These are phyloP conservation scores for Cynanchum wilfordii DNA, from an alignment of 257 asterid genomes.

Conservation along the genomic window DNA sequence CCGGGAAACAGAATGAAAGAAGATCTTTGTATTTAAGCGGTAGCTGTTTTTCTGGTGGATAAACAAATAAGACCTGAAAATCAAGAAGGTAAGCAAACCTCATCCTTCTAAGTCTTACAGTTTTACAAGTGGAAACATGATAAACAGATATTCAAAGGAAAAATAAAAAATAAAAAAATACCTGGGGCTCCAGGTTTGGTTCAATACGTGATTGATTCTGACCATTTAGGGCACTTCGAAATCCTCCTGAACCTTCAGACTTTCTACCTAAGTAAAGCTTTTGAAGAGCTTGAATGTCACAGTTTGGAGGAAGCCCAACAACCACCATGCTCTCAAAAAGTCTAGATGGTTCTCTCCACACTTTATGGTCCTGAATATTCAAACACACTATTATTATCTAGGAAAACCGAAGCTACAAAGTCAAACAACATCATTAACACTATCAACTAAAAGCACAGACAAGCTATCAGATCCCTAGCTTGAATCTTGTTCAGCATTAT, in stretches of 20 bases:
- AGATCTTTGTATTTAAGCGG: constrained; percentile 97
- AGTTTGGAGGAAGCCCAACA: constrained; percentile 88
- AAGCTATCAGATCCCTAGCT: not conserved
- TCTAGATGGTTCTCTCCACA: constrained; percentile 84
- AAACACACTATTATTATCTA: constrained; percentile 29
- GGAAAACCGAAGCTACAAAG: constrained; percentile 22
- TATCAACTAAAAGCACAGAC: not conserved
- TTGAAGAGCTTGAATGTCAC: constrained; percentile 89
- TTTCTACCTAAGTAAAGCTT: constrained; percentile 73
- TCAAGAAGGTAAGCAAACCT: constrained; percentile 22
- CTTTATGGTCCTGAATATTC: constrained; percentile 78
- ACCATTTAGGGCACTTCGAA: constrained; percentile 67
- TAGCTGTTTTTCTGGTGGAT: constrained; percentile 95
- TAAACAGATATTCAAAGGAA: not conserved
- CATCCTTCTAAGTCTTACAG: constrained; percentile 1
- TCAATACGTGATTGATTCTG: constrained; percentile 79
- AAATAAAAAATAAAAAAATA: constrained; percentile 16
- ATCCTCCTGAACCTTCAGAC: constrained; percentile 80
- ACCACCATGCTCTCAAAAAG: constrained; percentile 96
- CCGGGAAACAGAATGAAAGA: constrained; percentile 94
- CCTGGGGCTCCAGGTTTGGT: constrained; percentile 99
- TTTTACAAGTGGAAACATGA: not conserved
- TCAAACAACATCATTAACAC: not conserved
- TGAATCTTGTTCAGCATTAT: constrained; percentile 1
- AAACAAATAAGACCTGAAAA: constrained; percentile 90